phyloP scores from a whole-genome alignment of 345 rosid species.

The Lepidium aucheri region DNA sequence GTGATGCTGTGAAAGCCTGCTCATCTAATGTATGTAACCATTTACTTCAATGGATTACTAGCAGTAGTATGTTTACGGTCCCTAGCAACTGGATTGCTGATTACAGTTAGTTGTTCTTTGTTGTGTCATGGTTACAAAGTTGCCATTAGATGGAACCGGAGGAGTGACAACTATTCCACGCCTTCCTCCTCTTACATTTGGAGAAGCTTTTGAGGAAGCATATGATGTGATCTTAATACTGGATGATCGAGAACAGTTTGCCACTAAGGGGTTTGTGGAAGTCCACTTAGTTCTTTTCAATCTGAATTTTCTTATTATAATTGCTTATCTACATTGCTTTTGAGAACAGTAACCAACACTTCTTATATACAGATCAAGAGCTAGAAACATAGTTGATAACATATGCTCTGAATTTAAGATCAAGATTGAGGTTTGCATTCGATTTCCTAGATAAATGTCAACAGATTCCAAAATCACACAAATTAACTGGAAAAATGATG shows the following conservation, averaged over 20 bases:
- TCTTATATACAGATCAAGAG: slow-evolving; percentile 44
- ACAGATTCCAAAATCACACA: neutral
- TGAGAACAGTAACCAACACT: too few relatives aligned
- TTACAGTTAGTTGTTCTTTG: neutral
- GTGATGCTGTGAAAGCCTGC: slow-evolving; percentile 45
- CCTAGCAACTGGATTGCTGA: neutral
- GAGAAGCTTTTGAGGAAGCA: slow-evolving; percentile 70
- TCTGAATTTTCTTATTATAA: neutral
- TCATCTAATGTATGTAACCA: slow-evolving; percentile 57
- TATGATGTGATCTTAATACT: slow-evolving; percentile 70
- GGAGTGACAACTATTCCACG: slow-evolving; percentile 30
- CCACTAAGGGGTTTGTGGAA: slow-evolving; percentile 49
- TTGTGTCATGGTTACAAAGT: slow-evolving; percentile 28
- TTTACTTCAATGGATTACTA: neutral
- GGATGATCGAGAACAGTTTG: slow-evolving; percentile 84
- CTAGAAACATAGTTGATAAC: slow-evolving; percentile 53
- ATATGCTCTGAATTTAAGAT: slow-evolving; percentile 61
- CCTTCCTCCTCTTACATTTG: slow-evolving; percentile 62
- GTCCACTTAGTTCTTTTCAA: neutral
- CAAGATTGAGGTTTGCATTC: slow-evolving; percentile 46
- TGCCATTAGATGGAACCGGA: slow-evolving; percentile 26
- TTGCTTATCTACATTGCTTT: too few relatives aligned
- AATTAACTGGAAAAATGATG: neutral
- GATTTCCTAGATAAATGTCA: neutral
- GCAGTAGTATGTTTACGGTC: too few relatives aligned